Evolutionary conservation across 495 filamentous ascomycete genomes (phyloP).

Genomic region (Podospora appendiculata): DNA sequence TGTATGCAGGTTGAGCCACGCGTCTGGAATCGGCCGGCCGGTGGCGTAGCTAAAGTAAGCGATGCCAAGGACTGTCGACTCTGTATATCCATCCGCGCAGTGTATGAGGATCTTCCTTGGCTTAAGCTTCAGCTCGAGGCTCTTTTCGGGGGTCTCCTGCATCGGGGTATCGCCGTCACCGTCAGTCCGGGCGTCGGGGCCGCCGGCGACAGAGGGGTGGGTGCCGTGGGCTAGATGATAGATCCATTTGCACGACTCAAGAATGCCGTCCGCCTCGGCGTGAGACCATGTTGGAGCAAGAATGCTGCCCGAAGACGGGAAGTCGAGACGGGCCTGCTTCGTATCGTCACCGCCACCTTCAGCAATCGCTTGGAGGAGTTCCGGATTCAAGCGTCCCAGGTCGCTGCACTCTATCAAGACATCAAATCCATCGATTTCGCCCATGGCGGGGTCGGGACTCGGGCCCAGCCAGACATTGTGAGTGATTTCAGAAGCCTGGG

Average conservation of each 20-base stretch:
- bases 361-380: conserved; percentile 39
- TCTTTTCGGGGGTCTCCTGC: conserved; percentile 13
- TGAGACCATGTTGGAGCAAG: conserved; percentile 72
- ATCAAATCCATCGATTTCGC: conserved; percentile 48
- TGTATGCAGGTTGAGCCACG: conserved; percentile 81
- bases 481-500: conserved; percentile 77
- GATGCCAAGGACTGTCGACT: conserved; percentile 77
- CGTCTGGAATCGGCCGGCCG: conserved; percentile 67
- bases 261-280: conserved; percentile 70
- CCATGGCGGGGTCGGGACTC: conserved; percentile 59
- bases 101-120: conserved; percentile 73
- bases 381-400: conserved; percentile 58
- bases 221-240: conserved; percentile 64
- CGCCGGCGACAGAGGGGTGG: conserved; percentile 27
- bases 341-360: conserved; percentile 30
- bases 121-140: conserved; percentile 22
- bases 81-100: conserved; percentile 93
- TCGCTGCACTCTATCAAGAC: conserved; percentile 83
- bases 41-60: conserved; percentile 90
- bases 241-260: conserved; percentile 85
- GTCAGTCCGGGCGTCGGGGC: conserved; percentile 35
- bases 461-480: conserved; percentile 87
- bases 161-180: conserved; percentile 32
- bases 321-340: conserved; percentile 56
- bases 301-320: conserved; percentile 88